Base-by-base conservation (phyloP, 2,329 filamentous ascomycete genomes). In the Biscogniauxia marginata region DNA sequence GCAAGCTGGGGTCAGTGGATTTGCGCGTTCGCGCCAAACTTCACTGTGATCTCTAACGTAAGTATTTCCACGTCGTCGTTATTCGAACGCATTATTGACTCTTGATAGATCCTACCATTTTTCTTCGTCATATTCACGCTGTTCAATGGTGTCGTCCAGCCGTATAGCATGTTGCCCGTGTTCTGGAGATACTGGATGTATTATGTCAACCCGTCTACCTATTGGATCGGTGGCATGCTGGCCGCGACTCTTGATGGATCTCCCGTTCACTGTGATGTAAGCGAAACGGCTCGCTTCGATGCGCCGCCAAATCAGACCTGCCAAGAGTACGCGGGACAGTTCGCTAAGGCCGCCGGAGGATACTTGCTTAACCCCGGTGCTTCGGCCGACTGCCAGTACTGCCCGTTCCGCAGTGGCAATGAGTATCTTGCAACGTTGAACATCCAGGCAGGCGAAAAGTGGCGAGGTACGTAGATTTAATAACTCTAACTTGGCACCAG, bases 1-100 rank as follows among this genome's bases (percentile, higher is more conserved):
- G 82, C 81, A 25, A 85, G 79, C 63, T 93, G 87, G 89, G 91
- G 88, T 19, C 90, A 92, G 70, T 93, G 89, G 89, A 91, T 95
- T 63, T 89, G 86, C 60, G 90, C 91, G 0, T 92, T 92, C 71
- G 88, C 90, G 0, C 89, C 90, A 0, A 86, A 80, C 44, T 91
- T 91, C 74, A 90, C 88, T 0, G 88, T 91, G 60, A 91, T 93
- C 62, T 85, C 84, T 46, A 91, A 93, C 67, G 75, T 74, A 58
- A 73, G 75, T 69, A 4, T 13, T 67, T 34, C 7, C n/a, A 9
- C 44, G n/a, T 16, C 48, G 55, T 9, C 6, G 0, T n/a, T n/a
- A n/a, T 6, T 48, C 7, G 13, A n/a, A 13, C 9, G n/a, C 8
- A 20, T 21, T 46, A 18, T 24, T 53, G 11, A 34, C 18, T 5